Evolutionary conservation across 768 basidiomycete genomes (phyloP), one percentile per base, ranked within the genome.

Genomic region (Lactarius akahatsu): DNA sequence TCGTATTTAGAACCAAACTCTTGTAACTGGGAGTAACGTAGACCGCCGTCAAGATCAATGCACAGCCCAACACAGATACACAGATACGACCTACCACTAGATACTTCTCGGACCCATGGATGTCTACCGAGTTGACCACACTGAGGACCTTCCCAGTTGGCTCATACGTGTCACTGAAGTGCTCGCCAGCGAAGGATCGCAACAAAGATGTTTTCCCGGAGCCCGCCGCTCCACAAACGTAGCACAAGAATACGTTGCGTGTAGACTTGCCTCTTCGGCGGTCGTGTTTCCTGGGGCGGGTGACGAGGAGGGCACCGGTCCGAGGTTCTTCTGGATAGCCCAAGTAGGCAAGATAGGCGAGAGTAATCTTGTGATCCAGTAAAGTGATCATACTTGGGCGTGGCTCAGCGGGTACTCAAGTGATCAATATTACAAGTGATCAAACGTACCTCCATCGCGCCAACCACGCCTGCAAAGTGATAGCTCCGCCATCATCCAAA

Each of bases 1-100:
- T 99, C 96, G 72, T 96, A 97, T 75, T 90, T 91, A 47, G 93
- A 95, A 18, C 96, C 96, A 74, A 98, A 98, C 73, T 99, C 96
- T 81, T 98, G 96, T 57, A 99, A 78, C 96, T 97, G 72, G 26
- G n/a, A 36, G 66, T 55, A 43, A 56, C 30, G 62, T 36, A 55
- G 57, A 59, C 56, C 32, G 59, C 30, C 63, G 57, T 62, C 61
- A 64, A 62, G 36, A 15, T 16, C 30, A 28, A 38, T 10, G 50
- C 15, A 59, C n/a, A 18, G 38, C 23, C 43, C 23, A 28, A 32
- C 20, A 38, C 43, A 54, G 20, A 65, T 34, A 32, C 20, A 38
- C 43, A 54, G 20, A 65, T 34, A 50, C 9, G 18, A 86, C 94
- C 75, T 69, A 98, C 96, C 73, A 99, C 91, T 23, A 99, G 83